A percentile compares a stretch with the other conserved stretches of the same genome.
These are phyloP conservation scores for Mangifera indica DNA, from an alignment of 345 rosid species.

Conservation along the genomic window DNA sequence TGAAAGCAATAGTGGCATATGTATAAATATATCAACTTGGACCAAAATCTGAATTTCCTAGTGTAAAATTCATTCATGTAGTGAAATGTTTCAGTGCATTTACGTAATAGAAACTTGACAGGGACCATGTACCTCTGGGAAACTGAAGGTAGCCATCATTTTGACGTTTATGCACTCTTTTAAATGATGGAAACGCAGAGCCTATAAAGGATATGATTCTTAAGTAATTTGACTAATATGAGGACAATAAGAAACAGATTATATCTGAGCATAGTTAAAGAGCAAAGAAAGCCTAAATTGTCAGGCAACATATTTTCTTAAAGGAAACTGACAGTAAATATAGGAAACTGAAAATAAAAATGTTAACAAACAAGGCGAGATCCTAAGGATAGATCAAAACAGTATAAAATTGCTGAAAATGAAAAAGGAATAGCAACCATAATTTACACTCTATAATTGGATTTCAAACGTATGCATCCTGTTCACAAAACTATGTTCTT, in stretches of 20 bases:
- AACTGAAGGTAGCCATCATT: constrained; percentile 47
- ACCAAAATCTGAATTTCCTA: constrained; percentile 3
- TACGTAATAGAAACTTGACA: constrained; percentile 2
- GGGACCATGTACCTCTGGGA: constrained; percentile 51
- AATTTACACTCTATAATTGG: not conserved
- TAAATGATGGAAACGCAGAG: constrained; percentile 35
- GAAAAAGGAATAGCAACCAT: not conserved
- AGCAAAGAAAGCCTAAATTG: not conserved
- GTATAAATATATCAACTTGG: no score
- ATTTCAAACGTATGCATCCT: not conserved
- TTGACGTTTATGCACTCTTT: constrained; percentile 38
- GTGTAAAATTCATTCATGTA: not conserved
- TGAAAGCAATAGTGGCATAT: no score
- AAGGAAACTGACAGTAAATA: no score
- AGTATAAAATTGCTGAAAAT: not conserved
- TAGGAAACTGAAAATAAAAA: not conserved
- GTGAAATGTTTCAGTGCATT: not conserved
- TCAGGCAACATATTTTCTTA: no score
- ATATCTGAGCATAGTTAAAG: not conserved
- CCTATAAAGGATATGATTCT: constrained; percentile 34
- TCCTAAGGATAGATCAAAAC: not conserved
- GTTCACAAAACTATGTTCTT: not conserved
- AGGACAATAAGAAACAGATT: not conserved
- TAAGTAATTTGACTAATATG: constrained; percentile 14
- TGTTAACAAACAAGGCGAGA: not conserved